Conservation (phyloP, 2,329 filamentous ascomycete genomes). For the Chrysoporthe austroafricana region DNA sequence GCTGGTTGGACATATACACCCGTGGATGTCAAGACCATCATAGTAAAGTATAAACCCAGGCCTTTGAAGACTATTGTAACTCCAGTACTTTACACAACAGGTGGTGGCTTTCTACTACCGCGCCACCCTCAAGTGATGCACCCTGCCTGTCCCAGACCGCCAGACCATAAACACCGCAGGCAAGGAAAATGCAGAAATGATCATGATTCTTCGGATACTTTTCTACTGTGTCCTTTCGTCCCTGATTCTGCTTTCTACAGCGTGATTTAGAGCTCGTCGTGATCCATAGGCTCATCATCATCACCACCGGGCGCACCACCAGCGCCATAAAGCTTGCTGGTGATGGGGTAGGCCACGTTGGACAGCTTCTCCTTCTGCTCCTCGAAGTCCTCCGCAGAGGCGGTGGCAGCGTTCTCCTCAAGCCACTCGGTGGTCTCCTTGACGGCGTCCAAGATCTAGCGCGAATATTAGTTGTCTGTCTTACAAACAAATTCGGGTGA, state of each 20-base stretch:
- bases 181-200: conserved; percentile 19
- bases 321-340: conserved; percentile 88
- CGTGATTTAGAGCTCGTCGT: conserved; percentile 75
- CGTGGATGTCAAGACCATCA: background rate
- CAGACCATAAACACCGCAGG: conserved; percentile 24
- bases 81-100: conserved; percentile 26
- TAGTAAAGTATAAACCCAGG: conserved; percentile 14
- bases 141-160: conserved; percentile 19
- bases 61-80: conserved; percentile 17
- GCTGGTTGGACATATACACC: background rate
- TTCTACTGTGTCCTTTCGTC: conserved; percentile 16
- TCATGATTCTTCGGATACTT: conserved; percentile 27
- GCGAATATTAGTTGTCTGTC: conserved; percentile 39
- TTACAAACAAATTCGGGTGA: background rate
- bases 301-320: conserved; percentile 66
- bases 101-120: conserved; percentile 22
- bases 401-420: conserved; percentile 87
- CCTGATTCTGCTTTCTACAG: background rate
- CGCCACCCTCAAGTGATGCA: conserved; percentile 17
- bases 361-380: conserved; percentile 99
- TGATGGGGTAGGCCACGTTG: conserved; percentile 96
- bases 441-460: conserved; percentile 83
- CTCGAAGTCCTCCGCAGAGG: conserved; percentile 91
- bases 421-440: conserved; percentile 98
- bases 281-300: conserved; percentile 70